Evolutionary conservation across 2,329 filamentous ascomycete species (phyloP), one percentile per base, ranked within the genome.

Genomic region (Exophiala phaeomuriformis): DNA sequence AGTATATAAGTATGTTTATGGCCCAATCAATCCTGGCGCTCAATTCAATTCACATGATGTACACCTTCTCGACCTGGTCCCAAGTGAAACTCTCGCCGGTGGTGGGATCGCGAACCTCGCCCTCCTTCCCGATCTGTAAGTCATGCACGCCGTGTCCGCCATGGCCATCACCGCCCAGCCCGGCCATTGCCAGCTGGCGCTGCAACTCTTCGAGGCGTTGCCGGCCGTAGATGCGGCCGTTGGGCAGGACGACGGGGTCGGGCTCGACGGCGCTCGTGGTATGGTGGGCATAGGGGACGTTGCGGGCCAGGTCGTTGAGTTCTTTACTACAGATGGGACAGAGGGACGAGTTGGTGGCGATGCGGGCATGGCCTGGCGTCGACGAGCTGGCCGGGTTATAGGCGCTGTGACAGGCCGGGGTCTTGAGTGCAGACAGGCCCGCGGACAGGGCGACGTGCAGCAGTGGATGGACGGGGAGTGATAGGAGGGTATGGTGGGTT

Each of bases 251-350:
- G 19, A 95, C 79, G 1, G 93, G 80, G 66, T 97, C 90, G 43
- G 82, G 83, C 66, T 95, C 91, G 31, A 97, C 88, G 57, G 89
- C 87, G 67, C 89, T 95, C 76, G 94, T 94, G 31, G 86, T 90
- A 69, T 98, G 93, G 65, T 95, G 87, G 2, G 93, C 93, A 64
- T 97, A 97, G 0, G 93, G 93, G 42, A 98, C 87, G 63, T 85
- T 84, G 48, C 85, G 78, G 1, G 93, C 91, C 33, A 98, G 79
- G 64, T 90, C 87, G 68, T 97, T 97, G 52, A 98, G 80, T 71
- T 98, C 93, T 0, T 86, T 93, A 45, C 86, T 93, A 75, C 93
- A 98, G 66, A 98, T 97, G 2, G 93, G 93, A 64, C 93, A 98
- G 40, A 97, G 83, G 46, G 83, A 85, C 5, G 86, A 85, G 1